These are phyloP conservation scores for Thymus quinquecostatus DNA, from an alignment of 257 asterid species.

Conservation along the genomic window DNA sequence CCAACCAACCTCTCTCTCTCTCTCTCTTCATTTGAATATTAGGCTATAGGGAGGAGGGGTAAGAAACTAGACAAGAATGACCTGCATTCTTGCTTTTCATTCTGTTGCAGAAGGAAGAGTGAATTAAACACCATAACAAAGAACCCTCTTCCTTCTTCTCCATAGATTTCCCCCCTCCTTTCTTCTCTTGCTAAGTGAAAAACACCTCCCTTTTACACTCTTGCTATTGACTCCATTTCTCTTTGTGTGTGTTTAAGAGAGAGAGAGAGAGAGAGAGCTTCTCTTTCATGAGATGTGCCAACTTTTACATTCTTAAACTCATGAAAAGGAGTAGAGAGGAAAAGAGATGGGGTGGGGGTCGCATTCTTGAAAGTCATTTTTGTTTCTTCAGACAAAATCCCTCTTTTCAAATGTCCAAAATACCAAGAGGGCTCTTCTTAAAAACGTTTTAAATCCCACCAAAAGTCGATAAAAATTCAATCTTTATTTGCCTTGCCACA, in stretches of 20 bases:
- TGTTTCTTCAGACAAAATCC: slow-evolving; percentile 28
- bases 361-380: slow-evolving; percentile 37
- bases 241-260: slow-evolving; percentile 17
- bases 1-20: slow-evolving; percentile 10
- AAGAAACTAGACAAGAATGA: slow-evolving; percentile 22
- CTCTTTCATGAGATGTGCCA: slow-evolving; percentile 28
- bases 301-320: slow-evolving; percentile 16
- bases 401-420: slow-evolving; percentile 33
- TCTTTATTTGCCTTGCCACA: slow-evolving; percentile 31
- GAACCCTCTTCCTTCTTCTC: slow-evolving; percentile 5
- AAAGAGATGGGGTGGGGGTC: slow-evolving; percentile 37
- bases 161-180: slow-evolving; percentile 28
- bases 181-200: slow-evolving; percentile 18
- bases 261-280: background rate
- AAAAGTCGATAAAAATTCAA: slow-evolving; percentile 24
- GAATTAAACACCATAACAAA: background rate
- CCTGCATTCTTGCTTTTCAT: slow-evolving; percentile 33
- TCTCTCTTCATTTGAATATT: no score
- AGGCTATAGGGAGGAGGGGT: slow-evolving; percentile 8
- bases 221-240: slow-evolving; percentile 29
- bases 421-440: slow-evolving; percentile 21
- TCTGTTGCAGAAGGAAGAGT: slow-evolving; percentile 32
- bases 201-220: slow-evolving; percentile 2
- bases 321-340: slow-evolving; percentile 8
- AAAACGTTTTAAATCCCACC: slow-evolving; percentile 31